A percentile compares a stretch with the other conserved stretches of the same genome.
Conservation (phyloP, 768 basidiomycete genomes). For the Hortiboletus flavorubellus region DNA sequence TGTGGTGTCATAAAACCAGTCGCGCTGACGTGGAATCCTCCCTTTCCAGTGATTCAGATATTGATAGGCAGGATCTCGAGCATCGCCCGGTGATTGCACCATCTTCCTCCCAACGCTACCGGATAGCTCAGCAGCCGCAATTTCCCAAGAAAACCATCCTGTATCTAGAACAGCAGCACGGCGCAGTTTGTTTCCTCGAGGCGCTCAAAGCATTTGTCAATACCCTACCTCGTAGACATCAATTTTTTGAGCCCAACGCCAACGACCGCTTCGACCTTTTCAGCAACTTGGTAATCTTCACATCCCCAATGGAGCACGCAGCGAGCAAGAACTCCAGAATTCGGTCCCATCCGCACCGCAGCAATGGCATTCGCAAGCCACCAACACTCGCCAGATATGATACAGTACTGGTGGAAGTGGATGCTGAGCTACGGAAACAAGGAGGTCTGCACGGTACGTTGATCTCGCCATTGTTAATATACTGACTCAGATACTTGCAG, state of each 20-base stretch:
- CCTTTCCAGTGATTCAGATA: too few species aligned
- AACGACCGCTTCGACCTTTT: neutral
- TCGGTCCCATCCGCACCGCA: neutral
- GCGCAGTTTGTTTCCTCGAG: neutral
- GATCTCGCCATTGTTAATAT: neutral
- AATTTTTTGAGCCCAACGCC: neutral
- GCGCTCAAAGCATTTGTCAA: neutral
- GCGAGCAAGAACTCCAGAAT: neutral
- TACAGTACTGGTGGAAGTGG: neutral
- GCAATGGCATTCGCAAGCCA: neutral
- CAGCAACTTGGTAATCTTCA: neutral
- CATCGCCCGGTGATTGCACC: too few species aligned
- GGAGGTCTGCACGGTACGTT: neutral
- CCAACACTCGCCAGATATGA: neutral
- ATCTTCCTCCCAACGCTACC: neutral
- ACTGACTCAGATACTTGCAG: neutral
- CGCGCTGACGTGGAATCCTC: too few species aligned
- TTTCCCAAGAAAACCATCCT: too few species aligned
- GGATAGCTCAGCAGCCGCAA: neutral
- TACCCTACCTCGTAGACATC: neutral
- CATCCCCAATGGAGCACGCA: neutral
- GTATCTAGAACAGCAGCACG: neutral
- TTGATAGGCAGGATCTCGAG: too few species aligned
- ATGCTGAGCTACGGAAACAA: neutral
- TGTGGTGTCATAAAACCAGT: neutral